phyloP scores from a whole-genome alignment of 2,329 filamentous ascomycete species.

The Colletotrichum sojae region DNA sequence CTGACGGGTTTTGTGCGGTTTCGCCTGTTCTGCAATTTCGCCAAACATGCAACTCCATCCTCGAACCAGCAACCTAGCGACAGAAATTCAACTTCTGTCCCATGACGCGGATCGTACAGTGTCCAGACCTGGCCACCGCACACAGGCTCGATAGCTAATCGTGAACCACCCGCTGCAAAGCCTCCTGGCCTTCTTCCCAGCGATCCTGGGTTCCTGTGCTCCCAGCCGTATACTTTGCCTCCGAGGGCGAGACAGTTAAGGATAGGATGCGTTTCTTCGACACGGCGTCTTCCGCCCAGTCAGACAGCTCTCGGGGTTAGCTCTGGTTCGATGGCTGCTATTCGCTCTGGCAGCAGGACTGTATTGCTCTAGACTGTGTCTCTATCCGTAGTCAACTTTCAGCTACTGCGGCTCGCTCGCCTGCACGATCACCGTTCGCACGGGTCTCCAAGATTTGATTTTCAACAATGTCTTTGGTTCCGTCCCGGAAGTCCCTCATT shows the following conservation, averaged over 20 bases:
- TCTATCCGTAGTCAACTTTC: constrained; percentile 1
- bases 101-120: too few species aligned
- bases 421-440: not conserved
- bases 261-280: not conserved
- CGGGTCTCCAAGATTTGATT: constrained; percentile 55
- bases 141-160: too few species aligned
- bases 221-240: not conserved
- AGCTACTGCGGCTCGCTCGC: not conserved
- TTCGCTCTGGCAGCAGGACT: not conserved
- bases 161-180: too few species aligned
- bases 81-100: too few species aligned
- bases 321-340: constrained; percentile 3
- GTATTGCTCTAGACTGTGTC: not conserved
- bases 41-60: too few species aligned
- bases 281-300: constrained; percentile 15
- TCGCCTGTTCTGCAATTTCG: too few species aligned
- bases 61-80: too few species aligned
- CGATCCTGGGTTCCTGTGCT: too few species aligned
- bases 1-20: too few species aligned
- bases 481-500: constrained; percentile 62
- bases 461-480: constrained; percentile 59
- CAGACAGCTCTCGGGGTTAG: constrained; percentile 2
- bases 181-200: too few species aligned
- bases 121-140: too few species aligned
- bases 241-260: not conserved